phyloP scores from a whole-genome alignment of 208 protist genomes.

The Phytomonas francai region DNA sequence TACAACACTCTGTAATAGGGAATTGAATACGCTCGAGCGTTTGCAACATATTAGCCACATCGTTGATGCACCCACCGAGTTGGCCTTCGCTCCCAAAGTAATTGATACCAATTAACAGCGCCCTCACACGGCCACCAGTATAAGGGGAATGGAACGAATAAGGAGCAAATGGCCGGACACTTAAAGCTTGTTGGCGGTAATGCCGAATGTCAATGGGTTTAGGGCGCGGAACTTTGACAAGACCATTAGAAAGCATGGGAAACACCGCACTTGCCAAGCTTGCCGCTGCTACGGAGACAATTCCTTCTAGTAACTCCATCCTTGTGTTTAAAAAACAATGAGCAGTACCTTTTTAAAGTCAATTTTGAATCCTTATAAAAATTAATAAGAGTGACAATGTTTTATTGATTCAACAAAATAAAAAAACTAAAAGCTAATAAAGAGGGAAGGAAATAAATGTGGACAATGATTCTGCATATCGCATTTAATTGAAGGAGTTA shows the following conservation, averaged over 20 bases:
- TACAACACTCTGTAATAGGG: slow-evolving; percentile 74
- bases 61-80: slow-evolving; percentile 84
- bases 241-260: slow-evolving; percentile 41
- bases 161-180: slow-evolving; percentile 51
- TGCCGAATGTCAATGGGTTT: slow-evolving; percentile 46
- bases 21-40: slow-evolving; percentile 77
- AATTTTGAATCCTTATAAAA: neutral
- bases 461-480: slow-evolving; percentile 2
- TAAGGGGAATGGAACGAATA: slow-evolving; percentile 70
- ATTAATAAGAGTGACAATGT: neutral
- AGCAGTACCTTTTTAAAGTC: neutral
- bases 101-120: slow-evolving; percentile 90
- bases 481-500: neutral
- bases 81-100: slow-evolving; percentile 61
- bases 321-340: slow-evolving; percentile 3
- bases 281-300: slow-evolving; percentile 13
- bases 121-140: slow-evolving; percentile 75
- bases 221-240: slow-evolving; percentile 45
- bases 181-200: slow-evolving; percentile 30
- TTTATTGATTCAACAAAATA: slow-evolving; percentile 1
- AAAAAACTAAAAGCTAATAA: neutral
- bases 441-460: neutral
- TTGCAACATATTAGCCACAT: slow-evolving; percentile 68
- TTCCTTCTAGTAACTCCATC: slow-evolving; percentile 1
- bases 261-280: slow-evolving; percentile 15